phyloP scores from a whole-genome alignment of 23 red algal genomes.

The Agarophyton chilense region DNA sequence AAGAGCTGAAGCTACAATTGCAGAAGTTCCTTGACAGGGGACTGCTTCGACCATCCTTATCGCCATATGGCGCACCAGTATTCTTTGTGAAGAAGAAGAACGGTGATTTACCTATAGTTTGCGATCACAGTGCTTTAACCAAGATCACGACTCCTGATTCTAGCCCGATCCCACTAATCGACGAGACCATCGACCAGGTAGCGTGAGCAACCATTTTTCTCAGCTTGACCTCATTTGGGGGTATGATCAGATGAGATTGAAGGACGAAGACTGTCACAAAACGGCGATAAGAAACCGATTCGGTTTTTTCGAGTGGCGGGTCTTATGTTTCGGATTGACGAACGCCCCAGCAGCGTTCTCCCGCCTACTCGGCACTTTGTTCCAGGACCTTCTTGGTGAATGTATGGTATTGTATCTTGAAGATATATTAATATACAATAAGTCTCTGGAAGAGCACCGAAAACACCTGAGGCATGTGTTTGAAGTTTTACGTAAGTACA shows the following conservation, averaged over 20 bases:
- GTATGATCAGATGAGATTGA: background rate
- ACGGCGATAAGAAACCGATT: constrained; percentile 25
- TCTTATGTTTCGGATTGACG: constrained; percentile 27
- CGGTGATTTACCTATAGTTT: background rate
- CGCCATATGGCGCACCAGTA: constrained; percentile 14
- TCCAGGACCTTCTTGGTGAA: background rate
- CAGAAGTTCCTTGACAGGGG: constrained; percentile 20
- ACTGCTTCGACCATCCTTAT: background rate
- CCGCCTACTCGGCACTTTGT: background rate
- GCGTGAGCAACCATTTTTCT: constrained; percentile 16
- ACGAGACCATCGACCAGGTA: constrained; percentile 29
- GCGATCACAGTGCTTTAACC: background rate
- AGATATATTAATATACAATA: constrained; percentile 14
- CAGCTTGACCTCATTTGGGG: constrained; percentile 19
- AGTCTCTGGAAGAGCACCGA: constrained; percentile 6
- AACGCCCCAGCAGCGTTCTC: constrained; percentile 5
- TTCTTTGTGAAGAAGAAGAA: too few relatives aligned
- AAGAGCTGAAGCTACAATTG: too few relatives aligned
- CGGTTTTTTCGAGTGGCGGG: background rate
- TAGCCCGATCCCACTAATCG: background rate
- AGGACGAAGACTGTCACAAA: constrained; percentile 1
- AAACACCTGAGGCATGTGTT: background rate
- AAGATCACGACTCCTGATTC: constrained; percentile 14
- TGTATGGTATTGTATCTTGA: constrained; percentile 22
- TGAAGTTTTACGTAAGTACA: too few relatives aligned